Evolutionary conservation across 495 filamentous ascomycete species (phyloP), one percentile per base, ranked within the genome.

Genomic region (Neurospora sp.): DNA sequence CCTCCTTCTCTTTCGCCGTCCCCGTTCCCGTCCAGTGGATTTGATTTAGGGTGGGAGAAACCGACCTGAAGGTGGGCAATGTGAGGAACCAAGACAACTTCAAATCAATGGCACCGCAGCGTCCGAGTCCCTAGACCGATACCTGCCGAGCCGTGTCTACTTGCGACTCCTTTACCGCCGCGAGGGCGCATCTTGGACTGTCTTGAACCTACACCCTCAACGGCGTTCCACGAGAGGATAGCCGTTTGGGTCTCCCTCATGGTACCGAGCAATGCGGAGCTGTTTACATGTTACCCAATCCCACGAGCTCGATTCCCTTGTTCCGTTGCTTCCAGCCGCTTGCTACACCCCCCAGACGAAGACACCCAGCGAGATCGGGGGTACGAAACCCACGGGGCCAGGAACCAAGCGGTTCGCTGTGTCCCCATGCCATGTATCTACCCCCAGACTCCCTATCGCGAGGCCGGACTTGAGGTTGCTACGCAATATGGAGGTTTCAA

Each of bases 71-170:
- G 22, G 22, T 59, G 27, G 53, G 53, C 27, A 61, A 16, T 31
- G 27, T 35, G 53, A 61, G 27, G 14, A 35, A 17, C 27, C 27
- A 65, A 35, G 53, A 65, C 53, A 65, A 8, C 22, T 1, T 8
- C 53, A 35, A 17, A 17, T 65, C 53, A 65, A 65, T 65, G 53
- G 53, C 53, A 65, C 2, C 53, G 53, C 53, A 65, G 27, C 53
- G 27, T 8, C 14, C 14, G 27, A 65, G 53, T 37, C 27, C 27
- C 38, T 75, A 65, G 72, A 69, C 74, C 74, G 72, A 71, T 69
- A 69, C 74, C 72, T 73, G 72, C 74, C 72, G 74, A 75, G 39
- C 53, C 17, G 27, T 65, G 53, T 65, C 53, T 65, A 37, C 53
- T 65, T 35, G 53, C 48, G 48, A 61, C 22, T 61, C 48, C 8